Conservation (phyloP, 176 grass and related monocot species). For the Lolium rigidum region DNA sequence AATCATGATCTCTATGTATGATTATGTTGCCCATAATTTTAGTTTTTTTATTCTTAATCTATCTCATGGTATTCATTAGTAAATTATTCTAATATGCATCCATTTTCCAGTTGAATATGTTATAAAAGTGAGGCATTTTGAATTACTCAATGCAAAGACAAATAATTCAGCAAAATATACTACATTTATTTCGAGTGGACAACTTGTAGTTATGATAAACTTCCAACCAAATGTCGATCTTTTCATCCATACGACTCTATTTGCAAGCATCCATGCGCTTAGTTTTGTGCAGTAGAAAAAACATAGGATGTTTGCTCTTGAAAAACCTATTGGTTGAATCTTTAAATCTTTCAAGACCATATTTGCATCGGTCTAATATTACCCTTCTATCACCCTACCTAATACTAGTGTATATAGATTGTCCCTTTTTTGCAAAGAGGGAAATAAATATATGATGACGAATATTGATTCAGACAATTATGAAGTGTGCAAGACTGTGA, state of each 20-base stretch:
- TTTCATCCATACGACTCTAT: neutral
- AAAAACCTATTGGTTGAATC: too few species aligned
- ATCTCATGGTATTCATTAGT: neutral
- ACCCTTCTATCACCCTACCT: too few species aligned
- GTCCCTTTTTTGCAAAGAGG: too few species aligned
- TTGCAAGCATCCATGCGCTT: too few species aligned
- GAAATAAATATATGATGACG: too few species aligned
- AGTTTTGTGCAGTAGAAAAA: too few species aligned
- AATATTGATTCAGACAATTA: too few species aligned
- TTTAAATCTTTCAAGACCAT: too few species aligned
- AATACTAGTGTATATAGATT: too few species aligned
- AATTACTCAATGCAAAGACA: neutral
- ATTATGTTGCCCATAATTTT: neutral
- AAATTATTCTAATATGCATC: neutral
- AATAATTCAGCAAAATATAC: neutral
- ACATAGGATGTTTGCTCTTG: too few species aligned
- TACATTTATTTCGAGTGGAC: neutral
- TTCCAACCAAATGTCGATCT: neutral
- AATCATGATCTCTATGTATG: neutral
- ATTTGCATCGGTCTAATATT: too few species aligned
- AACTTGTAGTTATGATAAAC: neutral
- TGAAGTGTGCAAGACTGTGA: too few species aligned
- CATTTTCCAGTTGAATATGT: neutral
- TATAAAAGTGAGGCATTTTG: neutral
- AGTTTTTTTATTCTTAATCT: neutral